A percentile compares a stretch with the other conserved stretches of the same genome.
These are phyloP conservation scores for Starmerella davenportii DNA, from an alignment of 805 yeast genomes.

Conservation along the genomic window DNA sequence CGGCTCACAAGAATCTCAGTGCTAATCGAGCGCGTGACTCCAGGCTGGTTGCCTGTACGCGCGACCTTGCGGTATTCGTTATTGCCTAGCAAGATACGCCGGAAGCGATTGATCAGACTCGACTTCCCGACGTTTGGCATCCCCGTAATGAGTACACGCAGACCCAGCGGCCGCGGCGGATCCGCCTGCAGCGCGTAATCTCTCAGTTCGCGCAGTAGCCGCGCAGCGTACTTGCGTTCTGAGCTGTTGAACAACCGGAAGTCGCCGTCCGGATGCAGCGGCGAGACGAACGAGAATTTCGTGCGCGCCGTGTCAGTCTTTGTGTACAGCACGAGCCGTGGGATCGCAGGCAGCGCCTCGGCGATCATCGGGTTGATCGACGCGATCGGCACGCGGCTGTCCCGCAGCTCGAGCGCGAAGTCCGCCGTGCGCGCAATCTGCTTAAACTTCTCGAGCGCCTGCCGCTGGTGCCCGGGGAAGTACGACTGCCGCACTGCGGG, in stretches of 20 bases:
- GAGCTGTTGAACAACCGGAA: slow-evolving; percentile 45
- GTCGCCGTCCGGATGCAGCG: slow-evolving; percentile 34
- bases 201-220: slow-evolving; percentile 34
- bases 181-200: slow-evolving; percentile 21
- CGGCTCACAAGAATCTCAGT: slow-evolving; percentile 48
- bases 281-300: slow-evolving; percentile 24
- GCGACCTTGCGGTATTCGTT: slow-evolving; percentile 42
- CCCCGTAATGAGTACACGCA: slow-evolving; percentile 61
- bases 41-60: slow-evolving; percentile 70
- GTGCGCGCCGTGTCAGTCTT: slow-evolving; percentile 48
- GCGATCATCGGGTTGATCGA: slow-evolving; percentile 70
- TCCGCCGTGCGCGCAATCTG: slow-evolving; percentile 65
- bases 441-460: slow-evolving; percentile 51
- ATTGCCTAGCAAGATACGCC: slow-evolving; percentile 28
- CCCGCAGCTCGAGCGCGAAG: slow-evolving; percentile 67
- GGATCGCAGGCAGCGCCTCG: slow-evolving; percentile 36
- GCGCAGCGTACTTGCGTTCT: slow-evolving; percentile 30
- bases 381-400: slow-evolving; percentile 73
- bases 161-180: slow-evolving; percentile 73
- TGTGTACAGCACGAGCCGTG: slow-evolving; percentile 52
- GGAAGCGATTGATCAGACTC: slow-evolving; percentile 57
- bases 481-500: slow-evolving; percentile 54
- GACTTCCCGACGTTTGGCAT: slow-evolving; percentile 98
- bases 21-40: slow-evolving; percentile 67
- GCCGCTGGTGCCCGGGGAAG: slow-evolving; percentile 80